These are phyloP conservation scores for Thelonectria rubi DNA, from an alignment of 2,329 filamentous ascomycete genomes.

Conservation along the genomic window DNA sequence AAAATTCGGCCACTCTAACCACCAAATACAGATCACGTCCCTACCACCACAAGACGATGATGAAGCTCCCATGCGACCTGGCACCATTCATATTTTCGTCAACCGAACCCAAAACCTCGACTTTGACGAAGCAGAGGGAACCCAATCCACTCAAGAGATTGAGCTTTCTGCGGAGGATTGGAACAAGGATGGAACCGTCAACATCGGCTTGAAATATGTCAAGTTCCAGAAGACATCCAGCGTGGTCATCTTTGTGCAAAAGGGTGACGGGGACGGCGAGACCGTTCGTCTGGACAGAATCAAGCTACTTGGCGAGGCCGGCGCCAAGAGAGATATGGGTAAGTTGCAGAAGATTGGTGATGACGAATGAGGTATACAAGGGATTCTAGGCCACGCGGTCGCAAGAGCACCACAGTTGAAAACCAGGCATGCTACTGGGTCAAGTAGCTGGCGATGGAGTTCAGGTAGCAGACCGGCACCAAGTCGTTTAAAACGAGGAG, in stretches of 20 bases:
- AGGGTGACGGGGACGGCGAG: constrained; percentile 84
- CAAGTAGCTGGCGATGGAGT: constrained; percentile 31
- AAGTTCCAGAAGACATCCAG: constrained; percentile 96
- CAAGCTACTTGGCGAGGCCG: constrained; percentile 84
- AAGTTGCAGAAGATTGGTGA: constrained; percentile 95
- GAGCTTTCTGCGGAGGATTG: constrained; percentile 80
- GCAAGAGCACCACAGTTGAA: background rate
- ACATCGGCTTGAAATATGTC: constrained; percentile 82
- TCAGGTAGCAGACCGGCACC: constrained; percentile 28
- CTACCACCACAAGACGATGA: constrained; percentile 75
- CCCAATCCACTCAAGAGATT: constrained; percentile 80
- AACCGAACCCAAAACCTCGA: constrained; percentile 92
- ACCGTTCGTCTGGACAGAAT: constrained; percentile 85
- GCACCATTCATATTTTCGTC: constrained; percentile 83
- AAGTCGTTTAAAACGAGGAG: constrained; percentile 19
- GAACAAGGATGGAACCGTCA: constrained; percentile 80
- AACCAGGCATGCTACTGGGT: constrained; percentile 23
- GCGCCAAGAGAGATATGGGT: constrained; percentile 91
- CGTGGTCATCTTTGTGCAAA: constrained; percentile 86
- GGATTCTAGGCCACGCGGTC: constrained; percentile 9
- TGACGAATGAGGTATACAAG: constrained; percentile 59
- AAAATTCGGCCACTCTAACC: constrained; percentile 28
- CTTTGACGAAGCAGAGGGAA: constrained; percentile 93
- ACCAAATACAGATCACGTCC: constrained; percentile 77
- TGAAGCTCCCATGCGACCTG: constrained; percentile 81